Base-by-base conservation (phyloP, 2,329 filamentous ascomycete genomes). In the Exutisphaerella laricina region DNA sequence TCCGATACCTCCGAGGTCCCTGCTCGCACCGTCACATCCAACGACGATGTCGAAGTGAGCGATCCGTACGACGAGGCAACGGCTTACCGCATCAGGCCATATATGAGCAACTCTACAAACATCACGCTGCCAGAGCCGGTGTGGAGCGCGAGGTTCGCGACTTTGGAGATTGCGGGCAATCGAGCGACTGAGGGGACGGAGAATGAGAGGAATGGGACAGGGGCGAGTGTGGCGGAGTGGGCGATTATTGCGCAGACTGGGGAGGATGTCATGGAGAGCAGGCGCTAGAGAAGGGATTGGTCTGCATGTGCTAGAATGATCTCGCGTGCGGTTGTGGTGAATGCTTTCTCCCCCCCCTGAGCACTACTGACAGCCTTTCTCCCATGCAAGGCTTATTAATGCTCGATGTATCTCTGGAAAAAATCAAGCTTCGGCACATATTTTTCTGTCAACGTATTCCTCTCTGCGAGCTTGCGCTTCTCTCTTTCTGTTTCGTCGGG, bases 201-300 rank as follows among this genome's bases (percentile, higher is more conserved):
- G 26, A 41, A 58, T 48, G 48, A 55, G 46, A 35, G 41, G 33
- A 58, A 69, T 49, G 61, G 65, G 3, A 55, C 53, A 0, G 74
- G 74, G 0, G 70, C 69, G 2, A 76, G 70, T 28, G 74, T 78
- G 1, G 73, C 72, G 12, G 75, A 78, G 62, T 77, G 52, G 41
- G 57, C 52, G 23, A 34, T 63, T 31, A 45, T 63, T 25, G 56
- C 51, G 14, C 18, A 17, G 12, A 36, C 18, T 17, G 44, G 48
- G 13, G 37, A 41, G 23, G 48, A 47, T 28, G 18, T 49, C 22
- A 37, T 34, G 39, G 26, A 18, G 33, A 34, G 22, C 14, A 26
- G 20, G n/a, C n/a, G n/a, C n/a, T n/a, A n/a, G 6, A 31, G 33
- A 21, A 36, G 33, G 17, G 30, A 14, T 9, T 33, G 30, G 30